phyloP scores from a whole-genome alignment of 2,329 filamentous ascomycete genomes.

The Pseudocercospora musae region DNA sequence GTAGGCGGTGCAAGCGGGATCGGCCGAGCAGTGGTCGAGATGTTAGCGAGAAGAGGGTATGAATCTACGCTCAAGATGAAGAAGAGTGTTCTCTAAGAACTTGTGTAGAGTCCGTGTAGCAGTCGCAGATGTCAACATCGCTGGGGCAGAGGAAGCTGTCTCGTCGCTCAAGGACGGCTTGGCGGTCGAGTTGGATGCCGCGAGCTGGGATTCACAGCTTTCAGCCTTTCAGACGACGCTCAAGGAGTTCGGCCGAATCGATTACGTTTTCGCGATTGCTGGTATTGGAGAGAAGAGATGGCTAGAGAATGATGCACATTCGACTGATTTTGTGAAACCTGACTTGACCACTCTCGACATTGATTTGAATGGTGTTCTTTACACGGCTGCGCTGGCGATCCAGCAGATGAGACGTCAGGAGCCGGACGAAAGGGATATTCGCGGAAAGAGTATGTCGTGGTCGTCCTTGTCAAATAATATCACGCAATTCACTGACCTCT shows the following conservation, averaged over 20 bases:
- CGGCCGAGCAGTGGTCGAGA: constrained; percentile 34
- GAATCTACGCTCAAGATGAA: background rate
- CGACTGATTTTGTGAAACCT: constrained; percentile 37
- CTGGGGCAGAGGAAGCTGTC: constrained; percentile 29
- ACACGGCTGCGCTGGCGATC: constrained; percentile 41
- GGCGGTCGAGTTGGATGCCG: constrained; percentile 34
- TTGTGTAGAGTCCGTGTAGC: constrained; percentile 47
- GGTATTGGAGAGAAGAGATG: constrained; percentile 42
- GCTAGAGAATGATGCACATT: constrained; percentile 30
- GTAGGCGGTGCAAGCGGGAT: constrained; percentile 34
- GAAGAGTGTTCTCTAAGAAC: background rate
- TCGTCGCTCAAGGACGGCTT: constrained; percentile 20
- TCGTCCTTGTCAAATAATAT: background rate
- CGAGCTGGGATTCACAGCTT: constrained; percentile 39
- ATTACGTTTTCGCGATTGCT: constrained; percentile 38
- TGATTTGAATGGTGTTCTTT: constrained; percentile 44
- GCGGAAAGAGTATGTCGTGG: constrained; percentile 39
- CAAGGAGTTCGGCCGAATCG: constrained; percentile 35
- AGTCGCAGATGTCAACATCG: constrained; percentile 43
- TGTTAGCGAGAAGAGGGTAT: constrained; percentile 31
- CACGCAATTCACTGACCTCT: background rate
- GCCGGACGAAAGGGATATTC: constrained; percentile 31
- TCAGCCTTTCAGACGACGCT: constrained; percentile 38
- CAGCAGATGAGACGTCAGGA: constrained; percentile 46
- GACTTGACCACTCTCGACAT: constrained; percentile 41